A percentile compares a stretch with the other conserved stretches of the same genome.
phyloP scores from a whole-genome alignment of 352 stramenopile genomes.

The Pilasporangium apinafurcum region DNA sequence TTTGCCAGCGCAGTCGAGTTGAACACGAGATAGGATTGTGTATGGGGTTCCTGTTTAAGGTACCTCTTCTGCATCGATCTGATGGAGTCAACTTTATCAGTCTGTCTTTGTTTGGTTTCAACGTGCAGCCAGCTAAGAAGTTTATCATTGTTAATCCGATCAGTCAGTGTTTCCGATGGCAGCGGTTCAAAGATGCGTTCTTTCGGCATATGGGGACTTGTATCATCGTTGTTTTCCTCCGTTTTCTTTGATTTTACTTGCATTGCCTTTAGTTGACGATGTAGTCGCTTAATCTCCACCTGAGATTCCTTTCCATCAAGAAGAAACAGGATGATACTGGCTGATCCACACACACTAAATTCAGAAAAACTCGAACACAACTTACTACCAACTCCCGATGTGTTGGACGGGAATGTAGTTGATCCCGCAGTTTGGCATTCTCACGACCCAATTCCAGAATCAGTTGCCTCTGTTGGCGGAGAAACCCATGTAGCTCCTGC shows the following conservation, averaged over 20 bases:
- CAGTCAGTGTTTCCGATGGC: conserved; percentile 5
- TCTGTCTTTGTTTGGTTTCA: too few relatives aligned
- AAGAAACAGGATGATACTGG: not conserved
- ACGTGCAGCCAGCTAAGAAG: conserved; percentile 15
- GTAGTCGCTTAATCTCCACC: conserved; percentile 21
- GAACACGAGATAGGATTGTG: conserved; percentile 16
- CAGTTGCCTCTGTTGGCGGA: conserved; percentile 14
- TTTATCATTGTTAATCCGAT: conserved; percentile 20
- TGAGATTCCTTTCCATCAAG: conserved; percentile 7
- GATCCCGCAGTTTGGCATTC: conserved; percentile 22
- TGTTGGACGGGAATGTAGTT: conserved; percentile 17
- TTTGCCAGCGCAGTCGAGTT: conserved; percentile 6
- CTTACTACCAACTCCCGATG: conserved; percentile 15
- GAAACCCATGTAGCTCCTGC: conserved; percentile 8
- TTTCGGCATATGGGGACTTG: too few relatives aligned
- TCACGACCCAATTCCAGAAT: conserved; percentile 15
- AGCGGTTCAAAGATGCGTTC: too few relatives aligned
- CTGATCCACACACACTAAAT: not conserved
- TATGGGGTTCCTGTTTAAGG: too few relatives aligned
- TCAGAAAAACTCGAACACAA: not conserved
- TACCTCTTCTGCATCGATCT: too few relatives aligned
- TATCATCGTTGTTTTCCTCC: too few relatives aligned
- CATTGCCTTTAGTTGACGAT: not conserved
- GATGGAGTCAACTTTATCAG: too few relatives aligned
- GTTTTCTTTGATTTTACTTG: too few relatives aligned